Base-by-base conservation (phyloP, 2,329 filamentous ascomycete genomes). In the Neofusicoccum laricinum region DNA sequence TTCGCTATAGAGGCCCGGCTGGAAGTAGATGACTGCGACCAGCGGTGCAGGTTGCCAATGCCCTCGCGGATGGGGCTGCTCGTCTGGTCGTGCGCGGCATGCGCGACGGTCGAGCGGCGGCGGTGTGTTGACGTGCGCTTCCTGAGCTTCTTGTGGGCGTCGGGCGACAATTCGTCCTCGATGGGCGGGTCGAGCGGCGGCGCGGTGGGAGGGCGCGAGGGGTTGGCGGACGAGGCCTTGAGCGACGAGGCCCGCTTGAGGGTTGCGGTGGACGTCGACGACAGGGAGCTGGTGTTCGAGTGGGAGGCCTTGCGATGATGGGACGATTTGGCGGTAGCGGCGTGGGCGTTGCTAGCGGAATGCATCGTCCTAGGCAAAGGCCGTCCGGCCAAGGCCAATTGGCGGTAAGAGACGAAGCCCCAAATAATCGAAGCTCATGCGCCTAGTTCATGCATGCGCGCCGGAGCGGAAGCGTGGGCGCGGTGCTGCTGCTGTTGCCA, bases 1-100 rank as follows among this genome's bases (percentile, higher is more conserved):
- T 71, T 67, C 38, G 66, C 66, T 51, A 69, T 67, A 38, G 78
- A 79, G n/a, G 73, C 71, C 51, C 76, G 78, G 72, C 81, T 84
- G 51, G 82, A 84, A 34, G 79, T 73, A 25, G 84, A 86, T 17
- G 82, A 85, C 67, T 86, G 84, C 40, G 85, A 86, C 84, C 84
- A 86, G 67, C 84, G 82, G 70, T 86, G 84, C 61, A 85, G 75
- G 65, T 81, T 84, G 43, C 77, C 78, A 58, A 82, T 68, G 34
- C 80, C 81, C 69, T 83, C 81, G 64, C 74, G 71, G 57, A 80
- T 75, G 58, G 68, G 67, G 25, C 70, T 71, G 65, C 72, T 68
- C 66, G 50, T 19, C 38, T 73, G 73, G 59, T 80, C 79, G 62
- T 76, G 72, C 45, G 76, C 76, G 63, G 71, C 74, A 71, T 74